phyloP scores from a whole-genome alignment of 495 filamentous ascomycete species.

The Articulospora tetracladia region DNA sequence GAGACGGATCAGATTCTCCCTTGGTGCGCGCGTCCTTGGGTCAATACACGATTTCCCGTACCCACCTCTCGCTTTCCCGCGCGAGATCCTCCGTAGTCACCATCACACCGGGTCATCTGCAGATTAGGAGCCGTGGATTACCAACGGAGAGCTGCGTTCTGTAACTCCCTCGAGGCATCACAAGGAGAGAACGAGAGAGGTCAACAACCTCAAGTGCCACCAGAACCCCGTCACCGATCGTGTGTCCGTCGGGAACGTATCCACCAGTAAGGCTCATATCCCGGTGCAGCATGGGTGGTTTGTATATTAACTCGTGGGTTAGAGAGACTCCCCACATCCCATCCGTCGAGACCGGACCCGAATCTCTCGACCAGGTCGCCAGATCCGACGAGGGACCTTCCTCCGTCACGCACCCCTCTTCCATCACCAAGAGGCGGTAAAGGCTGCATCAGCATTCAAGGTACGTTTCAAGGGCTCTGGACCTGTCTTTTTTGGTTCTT shows the following conservation, averaged over 20 bases:
- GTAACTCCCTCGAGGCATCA: slow-evolving; percentile 4
- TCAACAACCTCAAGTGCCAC: slow-evolving; percentile 1
- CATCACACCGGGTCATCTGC: slow-evolving; percentile 7
- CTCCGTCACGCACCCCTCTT: background rate
- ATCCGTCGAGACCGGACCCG: background rate
- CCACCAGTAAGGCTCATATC: background rate
- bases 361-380: background rate
- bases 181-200: background rate
- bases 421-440: background rate
- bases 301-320: background rate
- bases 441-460: slow-evolving; percentile 3
- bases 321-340: background rate
- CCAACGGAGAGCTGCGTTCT: slow-evolving; percentile 5
- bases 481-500: background rate
- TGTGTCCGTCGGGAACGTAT: background rate
- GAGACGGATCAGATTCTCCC: background rate
- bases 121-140: background rate
- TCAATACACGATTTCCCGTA: background rate
- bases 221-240: slow-evolving; percentile 8
- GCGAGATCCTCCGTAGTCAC: slow-evolving; percentile 8
- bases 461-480: slow-evolving; percentile 19
- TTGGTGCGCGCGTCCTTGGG: slow-evolving; percentile 2
- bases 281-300: slow-evolving; percentile 8
- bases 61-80: background rate
- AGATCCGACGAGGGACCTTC: background rate